Percentiles rank a stretch among this genome's conserved stretches.
Evolutionary conservation across 176 grass and related monocot species (phyloP).

Genomic region (Elymus sibiricus): DNA sequence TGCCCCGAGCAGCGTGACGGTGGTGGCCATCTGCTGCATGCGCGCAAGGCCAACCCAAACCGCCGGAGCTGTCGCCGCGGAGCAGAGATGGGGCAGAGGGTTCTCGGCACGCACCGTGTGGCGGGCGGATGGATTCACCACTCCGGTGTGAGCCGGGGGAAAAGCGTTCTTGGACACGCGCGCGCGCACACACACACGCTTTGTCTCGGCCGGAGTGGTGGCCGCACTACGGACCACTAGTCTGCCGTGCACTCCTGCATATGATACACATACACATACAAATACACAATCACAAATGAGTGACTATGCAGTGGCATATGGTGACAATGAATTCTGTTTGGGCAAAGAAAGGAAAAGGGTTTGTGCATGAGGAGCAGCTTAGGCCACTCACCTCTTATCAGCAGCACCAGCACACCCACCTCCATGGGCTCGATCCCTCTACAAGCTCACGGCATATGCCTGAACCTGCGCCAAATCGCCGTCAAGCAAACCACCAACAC

Average conservation of each 20-base stretch:
- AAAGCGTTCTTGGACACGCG: background rate
- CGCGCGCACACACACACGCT: background rate
- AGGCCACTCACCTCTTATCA: slow-evolving; percentile 57
- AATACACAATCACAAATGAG: background rate
- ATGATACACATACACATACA: background rate
- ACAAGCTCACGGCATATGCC: background rate
- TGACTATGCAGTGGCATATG: background rate
- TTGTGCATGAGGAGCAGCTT: background rate
- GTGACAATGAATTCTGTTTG: background rate
- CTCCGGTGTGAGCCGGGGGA: background rate
- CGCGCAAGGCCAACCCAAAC: background rate
- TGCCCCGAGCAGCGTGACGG: slow-evolving; percentile 25
- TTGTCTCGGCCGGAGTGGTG: background rate
- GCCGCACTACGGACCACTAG: slow-evolving; percentile 29
- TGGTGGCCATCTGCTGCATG: slow-evolving; percentile 25
- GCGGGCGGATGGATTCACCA: background rate
- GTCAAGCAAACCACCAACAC: background rate
- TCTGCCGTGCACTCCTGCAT: background rate
- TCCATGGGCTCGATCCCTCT: background rate
- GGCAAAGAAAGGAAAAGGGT: background rate
- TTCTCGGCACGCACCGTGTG: background rate
- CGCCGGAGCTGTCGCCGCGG: background rate
- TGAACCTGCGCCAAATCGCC: background rate
- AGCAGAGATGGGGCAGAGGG: no score
- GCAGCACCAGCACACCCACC: background rate